A percentile compares a stretch with the other conserved stretches of the same genome.
These are phyloP conservation scores for Pleurotus pulmonarius DNA, from an alignment of 768 basidiomycete species.

Conservation along the genomic window DNA sequence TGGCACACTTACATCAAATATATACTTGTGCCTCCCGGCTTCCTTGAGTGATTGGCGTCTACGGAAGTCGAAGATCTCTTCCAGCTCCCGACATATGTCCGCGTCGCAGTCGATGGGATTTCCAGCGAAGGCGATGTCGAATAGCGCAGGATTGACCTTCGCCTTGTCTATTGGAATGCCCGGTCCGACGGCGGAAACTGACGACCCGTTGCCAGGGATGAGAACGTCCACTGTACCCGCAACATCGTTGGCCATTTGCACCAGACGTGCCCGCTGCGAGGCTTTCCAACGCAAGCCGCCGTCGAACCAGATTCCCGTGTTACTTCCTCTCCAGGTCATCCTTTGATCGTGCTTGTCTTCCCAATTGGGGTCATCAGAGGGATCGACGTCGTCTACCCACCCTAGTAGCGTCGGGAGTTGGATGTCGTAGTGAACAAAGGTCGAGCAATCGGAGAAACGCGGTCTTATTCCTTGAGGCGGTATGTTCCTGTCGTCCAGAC, in stretches of 20 bases:
- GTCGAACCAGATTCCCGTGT: conserved; percentile 49
- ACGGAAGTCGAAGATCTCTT: conserved; percentile 40
- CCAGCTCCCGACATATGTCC: conserved; percentile 34
- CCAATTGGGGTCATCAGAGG: conserved; percentile 51
- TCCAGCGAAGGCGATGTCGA: conserved; percentile 51
- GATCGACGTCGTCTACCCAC: conserved; percentile 29
- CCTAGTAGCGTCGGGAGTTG: conserved; percentile 32
- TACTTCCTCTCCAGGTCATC: conserved; percentile 61
- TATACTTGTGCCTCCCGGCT: conserved; percentile 48
- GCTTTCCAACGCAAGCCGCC: conserved; percentile 32
- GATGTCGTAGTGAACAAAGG: conserved; percentile 43
- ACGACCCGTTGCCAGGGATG: conserved; percentile 12
- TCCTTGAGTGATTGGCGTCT: conserved; percentile 31
- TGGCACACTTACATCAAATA: conserved; percentile 33
- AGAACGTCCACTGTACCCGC: conserved; percentile 29
- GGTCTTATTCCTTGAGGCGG: conserved; percentile 31
- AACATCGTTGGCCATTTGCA: conserved; percentile 29
- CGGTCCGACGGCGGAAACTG: conserved; percentile 22
- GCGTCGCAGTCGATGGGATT: conserved; percentile 32
- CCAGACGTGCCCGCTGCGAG: conserved; percentile 37
- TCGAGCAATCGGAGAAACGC: conserved; percentile 37
- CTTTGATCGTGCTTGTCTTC: conserved; percentile 48
- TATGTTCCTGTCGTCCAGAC: conserved; percentile 27
- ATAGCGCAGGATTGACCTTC: conserved; percentile 38
- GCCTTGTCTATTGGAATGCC: conserved; percentile 21